These are phyloP conservation scores for Colletotrichum liriopes DNA, from an alignment of 2,329 filamentous ascomycete genomes.

Conservation along the genomic window DNA sequence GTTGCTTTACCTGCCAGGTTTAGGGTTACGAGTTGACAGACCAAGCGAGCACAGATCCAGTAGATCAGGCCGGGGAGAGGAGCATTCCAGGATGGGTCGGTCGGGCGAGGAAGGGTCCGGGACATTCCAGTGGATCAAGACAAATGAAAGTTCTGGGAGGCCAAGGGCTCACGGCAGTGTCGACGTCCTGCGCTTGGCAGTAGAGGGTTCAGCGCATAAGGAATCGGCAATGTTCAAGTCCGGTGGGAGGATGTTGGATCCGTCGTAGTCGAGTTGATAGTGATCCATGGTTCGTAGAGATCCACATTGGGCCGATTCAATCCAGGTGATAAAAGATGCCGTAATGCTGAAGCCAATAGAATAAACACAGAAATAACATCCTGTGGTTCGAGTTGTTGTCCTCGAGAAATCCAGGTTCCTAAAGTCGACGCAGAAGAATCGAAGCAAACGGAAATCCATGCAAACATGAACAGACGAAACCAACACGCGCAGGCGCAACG, in stretches of 20 bases:
- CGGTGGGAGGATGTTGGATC: background rate
- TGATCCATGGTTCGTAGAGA: background rate
- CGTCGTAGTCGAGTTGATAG: background rate
- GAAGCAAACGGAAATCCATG: constrained; percentile 38
- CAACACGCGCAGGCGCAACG: constrained; percentile 4
- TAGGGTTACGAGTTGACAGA: constrained; percentile 54
- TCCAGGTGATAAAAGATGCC: background rate
- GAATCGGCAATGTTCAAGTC: fast-evolving
- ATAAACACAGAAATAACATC: background rate
- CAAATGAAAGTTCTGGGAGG: constrained; percentile 12
- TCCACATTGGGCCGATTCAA: background rate
- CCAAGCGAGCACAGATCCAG: constrained; percentile 46
- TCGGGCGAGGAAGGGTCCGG: background rate
- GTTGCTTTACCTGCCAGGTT: constrained; percentile 34
- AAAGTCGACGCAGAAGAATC: constrained; percentile 12
- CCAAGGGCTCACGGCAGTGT: background rate
- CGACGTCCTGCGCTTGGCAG: background rate
- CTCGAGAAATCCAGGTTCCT: background rate
- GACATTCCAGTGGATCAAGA: background rate
- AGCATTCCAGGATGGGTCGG: background rate
- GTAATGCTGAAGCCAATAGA: background rate
- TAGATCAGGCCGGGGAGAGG: constrained; percentile 27
- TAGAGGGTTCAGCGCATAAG: background rate
- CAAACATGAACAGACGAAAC: constrained; percentile 33
- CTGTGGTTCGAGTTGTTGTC: background rate